Evolutionary conservation across 2,329 filamentous ascomycete species (phyloP), one percentile per base, ranked within the genome.

Genomic region (Decorospora gaudefroyi): DNA sequence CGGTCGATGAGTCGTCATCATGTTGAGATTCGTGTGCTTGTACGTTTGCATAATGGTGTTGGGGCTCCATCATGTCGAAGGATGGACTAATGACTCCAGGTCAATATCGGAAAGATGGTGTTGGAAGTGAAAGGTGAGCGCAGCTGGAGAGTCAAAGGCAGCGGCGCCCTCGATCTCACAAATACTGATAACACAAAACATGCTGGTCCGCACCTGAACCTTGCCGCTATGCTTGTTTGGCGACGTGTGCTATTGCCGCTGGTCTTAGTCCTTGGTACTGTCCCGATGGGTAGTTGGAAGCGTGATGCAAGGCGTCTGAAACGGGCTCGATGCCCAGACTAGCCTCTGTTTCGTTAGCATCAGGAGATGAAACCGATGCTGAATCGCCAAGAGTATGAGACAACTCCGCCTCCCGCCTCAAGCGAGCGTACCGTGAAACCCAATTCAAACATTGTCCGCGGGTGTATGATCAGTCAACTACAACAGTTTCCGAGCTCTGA

Each of bases 361-460:
- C 39, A 42, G 30, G 46, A 37, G 48, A 38, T 61, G 57, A 67
- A 65, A 67, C 64, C 28, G 35, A 34, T 30, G 53, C 34, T 67
- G 62, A 63, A 59, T 61, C 60, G 60, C 59, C 55, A 62, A 59
- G 57, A 57, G 60, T 65, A 51, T 57, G 57, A 66, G 42, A 53
- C 59, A 57, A 61, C 35, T 36, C 44, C 36, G 34, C 16, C 38
- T 37, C 46, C 40, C 56, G 44, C 52, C 22, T 40, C 42, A 55
- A 59, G 54, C 56, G 58, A 56, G 30, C 16, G 52, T 46, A 40
- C 47, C 26, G 34, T 62, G 57, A 60, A 61, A 61, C 58, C 22
- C 46, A 58, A 55, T 53, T 32, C 49, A 49, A 47, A 61, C 54
- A 47, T 53, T 46, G 22, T 38, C 15, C 30, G 22, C 9, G 19